Conservation (phyloP, 306 rosid species). For the Prunus mongolica region DNA sequence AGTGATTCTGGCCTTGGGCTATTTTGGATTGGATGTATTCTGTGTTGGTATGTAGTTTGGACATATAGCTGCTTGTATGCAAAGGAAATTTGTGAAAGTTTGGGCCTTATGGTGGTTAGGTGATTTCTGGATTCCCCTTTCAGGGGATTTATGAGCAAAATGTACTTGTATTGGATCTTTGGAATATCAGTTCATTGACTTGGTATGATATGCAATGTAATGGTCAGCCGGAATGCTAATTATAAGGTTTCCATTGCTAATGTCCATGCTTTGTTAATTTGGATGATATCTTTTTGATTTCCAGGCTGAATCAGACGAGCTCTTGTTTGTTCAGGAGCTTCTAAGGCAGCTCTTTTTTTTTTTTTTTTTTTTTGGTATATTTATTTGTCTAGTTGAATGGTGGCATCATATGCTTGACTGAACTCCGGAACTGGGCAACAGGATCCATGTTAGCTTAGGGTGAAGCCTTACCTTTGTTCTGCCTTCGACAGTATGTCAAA, state of each 20-base stretch:
- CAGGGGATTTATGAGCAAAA: background rate
- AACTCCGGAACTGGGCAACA: background rate
- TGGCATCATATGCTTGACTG: background rate
- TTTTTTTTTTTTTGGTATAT: background rate
- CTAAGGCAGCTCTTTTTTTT: no score
- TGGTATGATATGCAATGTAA: background rate
- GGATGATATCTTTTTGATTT: background rate
- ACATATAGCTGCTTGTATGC: conserved; percentile 3
- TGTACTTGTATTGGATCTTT: conserved; percentile 10
- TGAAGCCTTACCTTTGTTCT: no score
- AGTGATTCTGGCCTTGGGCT: conserved; percentile 25
- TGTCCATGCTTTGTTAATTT: background rate
- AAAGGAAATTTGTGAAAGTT: background rate
- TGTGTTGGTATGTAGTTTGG: conserved; percentile 12
- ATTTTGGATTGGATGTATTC: background rate
- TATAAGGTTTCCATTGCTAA: background rate
- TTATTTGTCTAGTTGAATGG: background rate
- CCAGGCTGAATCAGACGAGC: background rate
- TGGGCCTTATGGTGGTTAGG: background rate
- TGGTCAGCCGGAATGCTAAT: background rate
- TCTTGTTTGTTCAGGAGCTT: background rate
- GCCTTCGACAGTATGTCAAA: no score
- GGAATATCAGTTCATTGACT: conserved; percentile 6
- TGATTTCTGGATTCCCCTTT: background rate
- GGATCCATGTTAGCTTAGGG: background rate